Evolutionary conservation across 768 basidiomycete species (phyloP).

Genomic region (Tricholoma flavovirens): DNA sequence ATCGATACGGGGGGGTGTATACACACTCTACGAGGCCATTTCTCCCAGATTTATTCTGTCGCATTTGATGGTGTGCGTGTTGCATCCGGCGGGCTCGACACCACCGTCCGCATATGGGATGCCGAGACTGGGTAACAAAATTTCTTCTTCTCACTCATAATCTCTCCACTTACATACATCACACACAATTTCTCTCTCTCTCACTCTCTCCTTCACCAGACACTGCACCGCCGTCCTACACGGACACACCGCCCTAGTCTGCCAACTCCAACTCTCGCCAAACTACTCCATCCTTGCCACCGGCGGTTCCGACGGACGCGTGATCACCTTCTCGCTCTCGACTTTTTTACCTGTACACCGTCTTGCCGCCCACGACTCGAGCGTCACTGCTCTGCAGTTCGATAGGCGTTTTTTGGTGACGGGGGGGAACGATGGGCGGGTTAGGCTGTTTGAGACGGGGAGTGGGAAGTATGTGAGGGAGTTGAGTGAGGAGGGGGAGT

Average conservation of each 20-base stretch:
- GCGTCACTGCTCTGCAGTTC: constrained; percentile 84
- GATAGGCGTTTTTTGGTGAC: constrained; percentile 78
- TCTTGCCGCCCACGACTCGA: constrained; percentile 84
- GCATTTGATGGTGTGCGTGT: constrained; percentile 83
- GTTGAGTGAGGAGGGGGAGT: constrained; percentile 69
- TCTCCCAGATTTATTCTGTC: constrained; percentile 85
- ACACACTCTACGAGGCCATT: constrained; percentile 76
- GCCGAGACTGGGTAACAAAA: constrained; percentile 75
- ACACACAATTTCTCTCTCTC: background rate
- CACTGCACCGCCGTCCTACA: constrained; percentile 79
- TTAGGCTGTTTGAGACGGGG: constrained; percentile 61
- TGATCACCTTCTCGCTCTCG: constrained; percentile 37
- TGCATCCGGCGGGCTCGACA: constrained; percentile 87
- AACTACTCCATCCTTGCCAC: constrained; percentile 55
- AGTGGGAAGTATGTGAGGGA: constrained; percentile 72
- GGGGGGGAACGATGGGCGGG: constrained; percentile 82
- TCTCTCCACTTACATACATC: no score
- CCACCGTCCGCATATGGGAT: constrained; percentile 90
- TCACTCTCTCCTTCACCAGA: constrained; percentile 30
- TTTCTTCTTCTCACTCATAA: background rate
- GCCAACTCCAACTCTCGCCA: constrained; percentile 77
- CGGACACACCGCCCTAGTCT: constrained; percentile 90
- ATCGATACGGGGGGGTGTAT: constrained; percentile 85
- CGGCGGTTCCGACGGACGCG: constrained; percentile 83
- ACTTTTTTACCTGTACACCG: constrained; percentile 43